Evolutionary conservation across 2,329 filamentous ascomycete species (phyloP).

Genomic region (Scedosporium apiospermum): DNA sequence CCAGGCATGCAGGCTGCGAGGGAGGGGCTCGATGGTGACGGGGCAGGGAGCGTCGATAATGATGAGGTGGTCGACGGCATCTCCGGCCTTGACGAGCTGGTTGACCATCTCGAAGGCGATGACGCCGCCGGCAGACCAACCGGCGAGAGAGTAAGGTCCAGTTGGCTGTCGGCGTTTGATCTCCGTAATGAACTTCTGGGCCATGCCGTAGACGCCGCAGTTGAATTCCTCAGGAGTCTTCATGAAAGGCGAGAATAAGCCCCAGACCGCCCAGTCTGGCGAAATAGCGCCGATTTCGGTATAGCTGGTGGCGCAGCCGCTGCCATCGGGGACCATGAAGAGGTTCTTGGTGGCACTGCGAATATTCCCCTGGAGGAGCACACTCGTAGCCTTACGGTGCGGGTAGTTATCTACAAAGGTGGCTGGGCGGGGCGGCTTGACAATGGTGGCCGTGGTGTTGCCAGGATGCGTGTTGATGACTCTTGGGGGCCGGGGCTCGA

Average conservation of each 20-base stretch:
- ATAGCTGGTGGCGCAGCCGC: constrained; percentile 58
- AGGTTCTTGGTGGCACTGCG: constrained; percentile 36
- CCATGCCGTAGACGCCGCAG: constrained; percentile 46
- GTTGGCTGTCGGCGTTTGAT: constrained; percentile 61
- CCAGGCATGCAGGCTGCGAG: constrained; percentile 54
- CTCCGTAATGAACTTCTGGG: constrained; percentile 44
- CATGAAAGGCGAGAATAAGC: constrained; percentile 53
- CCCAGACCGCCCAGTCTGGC: constrained; percentile 39
- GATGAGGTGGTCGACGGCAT: constrained; percentile 49
- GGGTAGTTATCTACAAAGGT: constrained; percentile 32
- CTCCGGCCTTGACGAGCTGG: constrained; percentile 47
- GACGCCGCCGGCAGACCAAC: constrained; percentile 71
- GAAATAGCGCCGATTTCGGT: constrained; percentile 25
- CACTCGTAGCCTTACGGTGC: constrained; percentile 38
- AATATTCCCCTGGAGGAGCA: constrained; percentile 40
- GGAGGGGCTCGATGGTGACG: constrained; percentile 58
- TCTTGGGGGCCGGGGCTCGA: constrained; percentile 8
- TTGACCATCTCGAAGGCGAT: constrained; percentile 59
- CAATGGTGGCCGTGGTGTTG: constrained; percentile 39
- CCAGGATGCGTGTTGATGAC: constrained; percentile 17
- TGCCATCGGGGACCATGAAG: constrained; percentile 47
- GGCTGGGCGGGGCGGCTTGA: constrained; percentile 28
- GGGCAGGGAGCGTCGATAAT: constrained; percentile 60
- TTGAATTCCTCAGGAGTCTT: constrained; percentile 48
- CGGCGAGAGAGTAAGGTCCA: constrained; percentile 59